Conservation (phyloP, 352 stramenopile species). For the Phytophthora podocarpi region DNA sequence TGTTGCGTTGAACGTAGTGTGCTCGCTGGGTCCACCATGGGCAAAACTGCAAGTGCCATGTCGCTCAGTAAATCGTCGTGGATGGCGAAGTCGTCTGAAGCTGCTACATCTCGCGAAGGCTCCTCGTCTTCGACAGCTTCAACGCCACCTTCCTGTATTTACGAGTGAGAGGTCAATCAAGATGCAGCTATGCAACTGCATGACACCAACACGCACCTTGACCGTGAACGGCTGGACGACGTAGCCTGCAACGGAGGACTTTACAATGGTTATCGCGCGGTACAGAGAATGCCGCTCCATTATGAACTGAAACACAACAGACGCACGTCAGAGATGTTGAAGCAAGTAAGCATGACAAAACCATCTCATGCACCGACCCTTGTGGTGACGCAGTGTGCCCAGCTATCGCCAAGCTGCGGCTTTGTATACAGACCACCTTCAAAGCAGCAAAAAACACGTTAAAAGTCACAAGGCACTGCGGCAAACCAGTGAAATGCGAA, state of each 20-base stretch:
- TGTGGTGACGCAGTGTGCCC: conserved; percentile 73
- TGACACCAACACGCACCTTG: conserved; percentile 48
- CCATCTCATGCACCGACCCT: conserved; percentile 30
- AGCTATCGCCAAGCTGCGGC: conserved; percentile 65
- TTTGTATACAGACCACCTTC: conserved; percentile 63
- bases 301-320: conserved; percentile 48
- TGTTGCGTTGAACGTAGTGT: conserved; percentile 71
- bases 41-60: conserved; percentile 46
- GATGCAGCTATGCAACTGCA: not conserved
- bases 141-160: conserved; percentile 47
- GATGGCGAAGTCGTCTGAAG: conserved; percentile 45
- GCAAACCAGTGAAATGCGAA: not conserved
- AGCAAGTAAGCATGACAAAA: conserved; percentile 3
- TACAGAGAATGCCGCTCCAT: conserved; percentile 60
- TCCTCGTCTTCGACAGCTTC: conserved; percentile 38
- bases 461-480: not conserved
- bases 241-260: conserved; percentile 60
- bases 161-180: not conserved
- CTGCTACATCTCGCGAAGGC: not conserved
- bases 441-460: conserved; percentile 10
- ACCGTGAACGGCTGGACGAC: conserved; percentile 71
- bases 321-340: conserved; percentile 11
- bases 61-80: conserved; percentile 65
- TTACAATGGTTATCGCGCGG: conserved; percentile 65
- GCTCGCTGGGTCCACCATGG: conserved; percentile 43